phyloP scores from a whole-genome alignment of 495 filamentous ascomycete genomes.

The Trichoderma gamsii region DNA sequence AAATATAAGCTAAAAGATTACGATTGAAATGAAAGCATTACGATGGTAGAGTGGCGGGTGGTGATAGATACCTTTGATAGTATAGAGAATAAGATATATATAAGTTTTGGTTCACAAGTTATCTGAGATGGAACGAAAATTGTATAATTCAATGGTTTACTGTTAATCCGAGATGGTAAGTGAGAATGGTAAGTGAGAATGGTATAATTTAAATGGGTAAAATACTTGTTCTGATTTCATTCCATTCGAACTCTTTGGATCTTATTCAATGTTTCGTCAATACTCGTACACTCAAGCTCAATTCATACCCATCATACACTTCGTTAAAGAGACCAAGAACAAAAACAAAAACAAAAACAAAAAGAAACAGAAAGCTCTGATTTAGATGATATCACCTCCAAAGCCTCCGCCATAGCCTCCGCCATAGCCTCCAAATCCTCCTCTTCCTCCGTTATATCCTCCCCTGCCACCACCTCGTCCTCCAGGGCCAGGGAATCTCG shows the following conservation, averaged over 20 bases:
- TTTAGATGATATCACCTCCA: conserved; percentile 39
- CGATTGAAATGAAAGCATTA: conserved; percentile 3
- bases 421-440: conserved; percentile 30
- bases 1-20: neutral
- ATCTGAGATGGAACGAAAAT: neutral
- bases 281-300: neutral
- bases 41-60: neutral
- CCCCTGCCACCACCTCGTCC: neutral
- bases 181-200: no score
- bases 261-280: neutral
- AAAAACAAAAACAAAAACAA: neutral
- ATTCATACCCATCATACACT: neutral
- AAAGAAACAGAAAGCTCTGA: neutral
- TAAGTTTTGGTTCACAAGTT: neutral
- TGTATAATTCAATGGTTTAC: no score
- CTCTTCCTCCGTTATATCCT: conserved; percentile 24
- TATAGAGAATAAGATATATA: conserved; percentile 1
- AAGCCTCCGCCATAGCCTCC: conserved; percentile 27
- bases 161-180: no score
- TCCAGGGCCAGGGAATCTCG: conserved; percentile 30
- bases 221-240: no score
- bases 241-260: neutral
- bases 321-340: neutral
- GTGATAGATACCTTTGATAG: conserved; percentile 12
- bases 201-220: no score